Conservation (phyloP, 805 yeast species). For the Maudiozyma bulderi region DNA sequence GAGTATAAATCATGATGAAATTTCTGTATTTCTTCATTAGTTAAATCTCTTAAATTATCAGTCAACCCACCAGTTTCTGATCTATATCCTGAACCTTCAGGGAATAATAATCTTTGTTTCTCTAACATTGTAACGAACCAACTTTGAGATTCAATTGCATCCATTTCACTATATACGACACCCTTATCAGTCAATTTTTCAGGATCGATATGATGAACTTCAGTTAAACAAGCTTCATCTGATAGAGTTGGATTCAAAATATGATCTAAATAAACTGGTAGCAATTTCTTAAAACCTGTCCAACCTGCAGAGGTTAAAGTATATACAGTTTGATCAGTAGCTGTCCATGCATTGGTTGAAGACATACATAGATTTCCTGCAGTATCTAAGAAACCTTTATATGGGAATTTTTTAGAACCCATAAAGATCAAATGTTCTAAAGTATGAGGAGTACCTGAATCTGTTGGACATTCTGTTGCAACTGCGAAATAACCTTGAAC, state of each 20-base stretch:
- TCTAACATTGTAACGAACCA: conserved; percentile 56
- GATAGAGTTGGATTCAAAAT: conserved; percentile 75
- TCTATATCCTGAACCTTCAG: conserved; percentile 64
- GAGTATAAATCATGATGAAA: conserved; percentile 68
- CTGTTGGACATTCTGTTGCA: conserved; percentile 81
- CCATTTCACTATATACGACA: conserved; percentile 96
- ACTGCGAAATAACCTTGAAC: conserved; percentile 94
- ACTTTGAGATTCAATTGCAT: conserved; percentile 74
- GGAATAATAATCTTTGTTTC: conserved; percentile 47
- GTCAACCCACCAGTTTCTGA: conserved; percentile 92
- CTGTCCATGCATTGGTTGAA: conserved; percentile 94
- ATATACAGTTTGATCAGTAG: conserved; percentile 90
- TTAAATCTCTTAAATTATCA: conserved; percentile 60
- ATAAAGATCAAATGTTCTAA: conserved; percentile 87
- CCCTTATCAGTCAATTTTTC: conserved; percentile 78
- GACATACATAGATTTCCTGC: conserved; percentile 79
- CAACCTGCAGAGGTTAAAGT: conserved; percentile 90
- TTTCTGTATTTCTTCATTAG: conserved; percentile 61
- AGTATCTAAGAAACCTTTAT: conserved; percentile 81
- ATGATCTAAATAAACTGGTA: conserved; percentile 89
- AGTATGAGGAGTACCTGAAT: conserved; percentile 92
- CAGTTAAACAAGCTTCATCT: conserved; percentile 85
- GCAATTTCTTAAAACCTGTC: conserved; percentile 77
- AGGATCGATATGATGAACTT: conserved; percentile 91
- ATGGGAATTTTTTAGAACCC: conserved; percentile 87